phyloP scores from a whole-genome alignment of 1,139 yeast species.

The Geotrichum phurueaensis region DNA sequence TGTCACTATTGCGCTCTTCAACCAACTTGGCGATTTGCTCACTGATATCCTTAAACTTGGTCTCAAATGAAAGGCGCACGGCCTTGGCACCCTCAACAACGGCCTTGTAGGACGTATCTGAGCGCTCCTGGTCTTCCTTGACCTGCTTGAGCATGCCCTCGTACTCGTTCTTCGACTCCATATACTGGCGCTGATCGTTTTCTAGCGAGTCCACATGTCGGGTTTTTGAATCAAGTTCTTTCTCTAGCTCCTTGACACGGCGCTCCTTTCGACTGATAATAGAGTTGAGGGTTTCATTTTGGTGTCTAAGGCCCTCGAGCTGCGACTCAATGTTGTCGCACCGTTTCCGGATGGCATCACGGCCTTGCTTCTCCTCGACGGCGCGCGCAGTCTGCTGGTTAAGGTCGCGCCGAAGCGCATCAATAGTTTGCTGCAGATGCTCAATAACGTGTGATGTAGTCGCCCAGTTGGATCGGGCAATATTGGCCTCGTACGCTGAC shows the following conservation, averaged over 20 bases:
- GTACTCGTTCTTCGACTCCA: constrained; percentile 12
- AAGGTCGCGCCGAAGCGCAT: constrained; percentile 26
- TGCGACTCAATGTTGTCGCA: constrained; percentile 27
- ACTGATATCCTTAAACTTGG: constrained; percentile 5
- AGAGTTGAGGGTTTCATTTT: constrained; percentile 27
- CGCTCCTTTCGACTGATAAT: constrained; percentile 29
- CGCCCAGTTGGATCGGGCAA: constrained; percentile 17
- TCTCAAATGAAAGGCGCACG: constrained; percentile 3
- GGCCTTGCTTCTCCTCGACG: constrained; percentile 25
- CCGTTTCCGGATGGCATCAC: constrained; percentile 26
- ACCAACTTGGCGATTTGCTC: constrained; percentile 9
- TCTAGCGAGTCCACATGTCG: constrained; percentile 13
- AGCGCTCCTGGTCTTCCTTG: constrained; percentile 22
- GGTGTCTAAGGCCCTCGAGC: constrained; percentile 28
- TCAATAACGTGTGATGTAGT: constrained; percentile 28
- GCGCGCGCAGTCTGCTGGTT: constrained; percentile 27
- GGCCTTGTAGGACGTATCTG: constrained; percentile 18
- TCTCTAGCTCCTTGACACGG: constrained; percentile 26
- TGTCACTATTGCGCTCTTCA: constrained; percentile 21
- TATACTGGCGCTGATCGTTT: constrained; percentile 12
- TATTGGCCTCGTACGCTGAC: constrained; percentile 16
- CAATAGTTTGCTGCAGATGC: constrained; percentile 28
- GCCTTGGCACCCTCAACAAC: constrained; percentile 7
- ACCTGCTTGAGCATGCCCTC: constrained; percentile 8
- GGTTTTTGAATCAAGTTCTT: constrained; percentile 3